Evolutionary conservation across 2,329 filamentous ascomycete genomes (phyloP), one percentile per base, ranked within the genome.

Genomic region (Setomelanomma holmii): DNA sequence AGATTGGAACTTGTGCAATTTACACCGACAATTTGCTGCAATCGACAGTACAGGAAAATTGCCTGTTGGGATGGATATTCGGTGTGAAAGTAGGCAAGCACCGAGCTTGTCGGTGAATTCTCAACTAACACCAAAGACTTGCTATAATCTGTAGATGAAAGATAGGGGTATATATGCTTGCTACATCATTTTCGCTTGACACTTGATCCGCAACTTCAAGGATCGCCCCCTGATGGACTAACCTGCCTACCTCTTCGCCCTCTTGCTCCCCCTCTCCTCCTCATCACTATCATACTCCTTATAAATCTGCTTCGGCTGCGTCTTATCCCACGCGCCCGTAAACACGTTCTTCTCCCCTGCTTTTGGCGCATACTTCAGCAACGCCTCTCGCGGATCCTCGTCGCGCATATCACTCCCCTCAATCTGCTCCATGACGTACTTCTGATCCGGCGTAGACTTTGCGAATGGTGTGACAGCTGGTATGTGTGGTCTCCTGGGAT

Each of bases 271-370:
- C n/a, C 85, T 86, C 3, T 82, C 84, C 16, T 80, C 88, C 60
- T 96, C 93, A 14, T 92, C 90, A 67, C 96, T 93, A 72, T 92
- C 96, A 27, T 95, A 67, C 38, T 97, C 90, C 6, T 90, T 89
- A 78, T 96, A 99, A 61, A 97, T 89, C 21, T 93, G 91, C 63
- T 93, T 88, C 0, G 95, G 95, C 77, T 98, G 93, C 33, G 92
- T 98, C 64, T 89, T 84, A 69, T 89, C 89, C 90, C 92, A 99
- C 14, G 93, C 95, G 62, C 90, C 91, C 23, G 95, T 99, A 70
- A 98, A 99, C 66, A 96, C 83, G 0, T 93, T 93, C 71, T 98
- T 93, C 71, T 91, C 93, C 76, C 96, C 87, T 11, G 93, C 92
- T 71, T 96, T 88, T 49, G 96, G 91, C 33, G 92, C 93, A 80